Percentiles rank a stretch among this genome's conserved stretches.
Evolutionary conservation across 805 yeast genomes (phyloP).

Genomic region (Blastobotrys robertii): DNA sequence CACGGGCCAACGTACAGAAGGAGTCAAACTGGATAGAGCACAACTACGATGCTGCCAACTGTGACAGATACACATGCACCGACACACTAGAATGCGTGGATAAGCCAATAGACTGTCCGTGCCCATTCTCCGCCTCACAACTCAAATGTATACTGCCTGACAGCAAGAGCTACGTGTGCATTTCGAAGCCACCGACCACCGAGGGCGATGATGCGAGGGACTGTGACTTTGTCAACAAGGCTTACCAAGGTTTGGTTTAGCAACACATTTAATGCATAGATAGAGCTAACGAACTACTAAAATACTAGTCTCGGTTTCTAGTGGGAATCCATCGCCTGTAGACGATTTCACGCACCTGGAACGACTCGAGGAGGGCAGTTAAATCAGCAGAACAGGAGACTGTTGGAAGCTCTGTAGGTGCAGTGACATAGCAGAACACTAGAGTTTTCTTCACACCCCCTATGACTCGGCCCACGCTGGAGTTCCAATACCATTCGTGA

Average conservation of each 20-base stretch:
- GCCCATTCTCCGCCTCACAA: constrained; percentile 82
- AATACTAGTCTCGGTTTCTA: constrained; percentile 57
- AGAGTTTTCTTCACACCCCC: constrained; percentile 79
- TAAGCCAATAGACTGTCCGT: constrained; percentile 67
- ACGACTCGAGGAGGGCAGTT: constrained; percentile 34
- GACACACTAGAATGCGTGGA: constrained; percentile 75
- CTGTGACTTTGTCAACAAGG: constrained; percentile 77
- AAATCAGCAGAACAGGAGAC: constrained; percentile 9
- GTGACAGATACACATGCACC: constrained; percentile 67
- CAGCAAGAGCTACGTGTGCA: constrained; percentile 57
- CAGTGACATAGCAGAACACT: constrained; percentile 56
- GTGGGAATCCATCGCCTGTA: constrained; percentile 82
- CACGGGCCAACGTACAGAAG: constrained; percentile 14
- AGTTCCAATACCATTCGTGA: constrained; percentile 49
- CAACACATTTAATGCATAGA: neutral
- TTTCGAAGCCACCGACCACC: constrained; percentile 62
- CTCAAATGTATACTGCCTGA: constrained; percentile 70
- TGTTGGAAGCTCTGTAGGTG: constrained; percentile 28
- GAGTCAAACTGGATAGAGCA: constrained; percentile 20
- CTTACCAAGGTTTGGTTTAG: constrained; percentile 48
- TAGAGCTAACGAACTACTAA: neutral
- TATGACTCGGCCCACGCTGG: constrained; percentile 67
- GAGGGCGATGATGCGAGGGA: constrained; percentile 52
- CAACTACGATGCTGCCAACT: constrained; percentile 26
- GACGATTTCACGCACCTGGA: constrained; percentile 48